A percentile compares a stretch with the other conserved stretches of the same genome.
Conservation (phyloP, 2,329 filamentous ascomycete species). For the Beauveria rudraprayagi region DNA sequence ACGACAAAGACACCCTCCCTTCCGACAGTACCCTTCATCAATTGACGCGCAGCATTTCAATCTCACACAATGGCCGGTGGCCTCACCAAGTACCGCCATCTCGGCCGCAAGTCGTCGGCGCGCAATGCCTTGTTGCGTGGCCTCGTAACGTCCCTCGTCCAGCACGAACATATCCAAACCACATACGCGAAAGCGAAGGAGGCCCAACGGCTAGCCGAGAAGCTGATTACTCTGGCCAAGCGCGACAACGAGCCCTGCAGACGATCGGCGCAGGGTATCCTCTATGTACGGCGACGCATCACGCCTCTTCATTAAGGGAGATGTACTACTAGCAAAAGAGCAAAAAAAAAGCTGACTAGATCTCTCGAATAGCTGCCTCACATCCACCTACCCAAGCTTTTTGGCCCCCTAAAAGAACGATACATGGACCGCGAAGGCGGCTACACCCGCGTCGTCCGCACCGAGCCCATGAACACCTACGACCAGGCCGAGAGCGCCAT, state of each 20-base stretch:
- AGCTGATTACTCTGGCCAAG: slow-evolving; percentile 90
- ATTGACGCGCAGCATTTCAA: background rate
- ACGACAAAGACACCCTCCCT: background rate
- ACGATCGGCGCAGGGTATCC: slow-evolving; percentile 66
- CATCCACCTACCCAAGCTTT: slow-evolving; percentile 73
- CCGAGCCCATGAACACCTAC: slow-evolving; percentile 73
- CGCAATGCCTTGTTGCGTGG: slow-evolving; percentile 90
- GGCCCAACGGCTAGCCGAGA: slow-evolving; percentile 86
- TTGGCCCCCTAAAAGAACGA: slow-evolving; percentile 70
- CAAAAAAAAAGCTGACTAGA: background rate
- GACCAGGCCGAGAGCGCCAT: slow-evolving; percentile 88
- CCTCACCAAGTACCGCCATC: slow-evolving; percentile 77
- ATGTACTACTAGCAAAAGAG: no score
- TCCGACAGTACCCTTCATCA: background rate
- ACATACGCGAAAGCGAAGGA: slow-evolving; percentile 98
- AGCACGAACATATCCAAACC: slow-evolving; percentile 87
- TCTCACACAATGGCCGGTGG: slow-evolving; percentile 67
- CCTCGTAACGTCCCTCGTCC: slow-evolving; percentile 87
- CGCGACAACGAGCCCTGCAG: slow-evolving; percentile 78
- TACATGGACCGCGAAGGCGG: slow-evolving; percentile 76
- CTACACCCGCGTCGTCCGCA: slow-evolving; percentile 89
- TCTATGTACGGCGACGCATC: slow-evolving; percentile 60
- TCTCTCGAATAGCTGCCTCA: slow-evolving; percentile 46
- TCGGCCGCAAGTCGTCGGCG: slow-evolving; percentile 79
- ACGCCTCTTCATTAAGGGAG: background rate